A percentile compares a stretch with the other conserved stretches of the same genome.
These are phyloP conservation scores for Bidens hawaiensis DNA, from an alignment of 140 eudicot species.

Conservation along the genomic window DNA sequence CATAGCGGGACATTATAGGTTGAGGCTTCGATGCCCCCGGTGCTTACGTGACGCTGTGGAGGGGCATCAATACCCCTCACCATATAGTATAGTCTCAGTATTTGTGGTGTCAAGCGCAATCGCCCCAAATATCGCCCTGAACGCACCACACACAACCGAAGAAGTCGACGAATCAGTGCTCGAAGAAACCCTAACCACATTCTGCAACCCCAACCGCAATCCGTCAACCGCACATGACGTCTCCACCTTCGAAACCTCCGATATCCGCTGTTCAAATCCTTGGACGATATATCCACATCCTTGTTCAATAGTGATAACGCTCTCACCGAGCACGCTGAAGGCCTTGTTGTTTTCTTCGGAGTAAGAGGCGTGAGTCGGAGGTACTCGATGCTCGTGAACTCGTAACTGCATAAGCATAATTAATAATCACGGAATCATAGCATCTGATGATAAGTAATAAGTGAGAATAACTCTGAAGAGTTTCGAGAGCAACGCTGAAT, in stretches of 20 bases:
- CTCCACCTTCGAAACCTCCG: constrained; percentile 59
- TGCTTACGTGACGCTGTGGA: constrained; percentile 36
- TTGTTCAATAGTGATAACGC: constrained; percentile 39
- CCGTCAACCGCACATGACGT: constrained; percentile 74
- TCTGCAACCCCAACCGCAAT: constrained; percentile 53
- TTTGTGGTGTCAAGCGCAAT: constrained; percentile 69
- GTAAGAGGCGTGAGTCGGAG: constrained; percentile 77
- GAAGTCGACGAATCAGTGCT: constrained; percentile 60
- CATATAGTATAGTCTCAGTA: too few species aligned
- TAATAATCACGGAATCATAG: background rate
- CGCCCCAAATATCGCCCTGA: constrained; percentile 79
- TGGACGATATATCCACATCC: constrained; percentile 60
- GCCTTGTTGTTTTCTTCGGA: constrained; percentile 85
- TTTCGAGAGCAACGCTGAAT: constrained; percentile 56
- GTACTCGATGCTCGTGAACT: constrained; percentile 40
- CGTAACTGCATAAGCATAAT: constrained; percentile 37
- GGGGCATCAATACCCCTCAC: constrained; percentile 58
- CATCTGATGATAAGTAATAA: background rate
- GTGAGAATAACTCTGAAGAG: constrained; percentile 45
- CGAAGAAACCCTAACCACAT: constrained; percentile 64
- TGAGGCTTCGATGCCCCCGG: too few species aligned
- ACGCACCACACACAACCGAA: constrained; percentile 76
- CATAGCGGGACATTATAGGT: too few species aligned
- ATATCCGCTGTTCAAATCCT: constrained; percentile 46
- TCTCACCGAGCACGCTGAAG: constrained; percentile 56